Conservation (phyloP, 164 flowering plant species). For the Vitis amurensis region DNA sequence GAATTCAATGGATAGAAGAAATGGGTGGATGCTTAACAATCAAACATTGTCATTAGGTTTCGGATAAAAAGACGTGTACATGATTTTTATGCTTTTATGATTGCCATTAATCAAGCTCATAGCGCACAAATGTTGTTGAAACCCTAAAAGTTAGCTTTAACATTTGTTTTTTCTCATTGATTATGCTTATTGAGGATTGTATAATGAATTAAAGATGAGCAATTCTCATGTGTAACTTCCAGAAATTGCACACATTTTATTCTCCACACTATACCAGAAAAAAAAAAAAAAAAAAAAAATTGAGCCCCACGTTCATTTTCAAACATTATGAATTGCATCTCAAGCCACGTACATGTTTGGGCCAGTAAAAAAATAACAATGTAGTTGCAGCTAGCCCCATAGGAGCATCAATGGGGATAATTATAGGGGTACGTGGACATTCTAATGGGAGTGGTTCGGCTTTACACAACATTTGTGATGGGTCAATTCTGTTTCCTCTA, state of each 20-base stretch:
- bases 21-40: conserved; percentile 13
- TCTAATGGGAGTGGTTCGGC: conserved; percentile 2
- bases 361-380: not conserved
- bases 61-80: conserved; percentile 1
- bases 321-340: too few species aligned
- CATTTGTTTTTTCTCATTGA: not conserved
- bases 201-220: conserved; percentile 12
- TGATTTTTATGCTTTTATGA: conserved; percentile 6
- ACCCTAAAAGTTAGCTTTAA: not conserved
- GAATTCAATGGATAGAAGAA: not conserved
- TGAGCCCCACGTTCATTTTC: conserved; percentile 13
- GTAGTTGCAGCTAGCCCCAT: not conserved
- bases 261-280: too few species aligned
- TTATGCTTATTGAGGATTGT: conserved; percentile 3
- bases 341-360: not conserved
- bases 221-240: not conserved
- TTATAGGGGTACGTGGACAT: conserved; percentile 9
- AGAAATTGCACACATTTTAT: too few species aligned
- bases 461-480: not conserved
- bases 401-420: not conserved
- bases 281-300: not conserved
- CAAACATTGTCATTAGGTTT: conserved; percentile 13
- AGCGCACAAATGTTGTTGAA: too few species aligned
- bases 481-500: too few species aligned
- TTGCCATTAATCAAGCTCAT: not conserved